Evolutionary conservation across 768 basidiomycete species (phyloP).

Genomic region (Russula ochroleuca): DNA sequence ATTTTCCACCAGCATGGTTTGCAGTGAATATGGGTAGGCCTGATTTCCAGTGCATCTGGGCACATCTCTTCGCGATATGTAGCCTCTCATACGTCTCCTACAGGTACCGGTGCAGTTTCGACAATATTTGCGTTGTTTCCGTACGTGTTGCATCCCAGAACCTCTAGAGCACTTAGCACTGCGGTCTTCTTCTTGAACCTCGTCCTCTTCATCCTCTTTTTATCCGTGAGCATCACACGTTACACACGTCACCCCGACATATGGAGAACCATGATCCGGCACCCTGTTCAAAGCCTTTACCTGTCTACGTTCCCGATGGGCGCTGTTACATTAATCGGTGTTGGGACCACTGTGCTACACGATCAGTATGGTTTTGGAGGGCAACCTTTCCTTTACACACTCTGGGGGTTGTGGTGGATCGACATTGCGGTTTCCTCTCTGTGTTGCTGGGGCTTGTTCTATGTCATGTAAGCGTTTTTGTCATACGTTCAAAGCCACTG

Average conservation of each 20-base stretch:
- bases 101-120: slow-evolving; percentile 50
- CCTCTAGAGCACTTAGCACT: slow-evolving; percentile 43
- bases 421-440: slow-evolving; percentile 52
- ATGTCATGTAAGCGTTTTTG: slow-evolving; percentile 52
- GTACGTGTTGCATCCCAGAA: slow-evolving; percentile 42
- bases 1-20: slow-evolving; percentile 56
- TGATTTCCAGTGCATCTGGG: background rate
- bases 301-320: slow-evolving; percentile 55
- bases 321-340: slow-evolving; percentile 52
- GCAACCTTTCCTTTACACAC: slow-evolving; percentile 44
- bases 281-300: slow-evolving; percentile 50
- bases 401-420: slow-evolving; percentile 71
- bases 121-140: slow-evolving; percentile 56
- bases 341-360: slow-evolving; percentile 46
- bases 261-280: slow-evolving; percentile 44
- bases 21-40: slow-evolving; percentile 50
- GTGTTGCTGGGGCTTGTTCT: slow-evolving; percentile 58
- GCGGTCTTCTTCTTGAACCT: slow-evolving; percentile 56
- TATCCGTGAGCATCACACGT: slow-evolving; percentile 42
- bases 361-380: slow-evolving; percentile 48
- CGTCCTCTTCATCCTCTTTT: slow-evolving; percentile 39
- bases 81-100: background rate
- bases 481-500: background rate
- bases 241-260: slow-evolving; percentile 52
- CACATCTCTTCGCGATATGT: background rate